phyloP scores from a whole-genome alignment of 2,329 filamentous ascomycete genomes.

The Hirsutella thompsonii region DNA sequence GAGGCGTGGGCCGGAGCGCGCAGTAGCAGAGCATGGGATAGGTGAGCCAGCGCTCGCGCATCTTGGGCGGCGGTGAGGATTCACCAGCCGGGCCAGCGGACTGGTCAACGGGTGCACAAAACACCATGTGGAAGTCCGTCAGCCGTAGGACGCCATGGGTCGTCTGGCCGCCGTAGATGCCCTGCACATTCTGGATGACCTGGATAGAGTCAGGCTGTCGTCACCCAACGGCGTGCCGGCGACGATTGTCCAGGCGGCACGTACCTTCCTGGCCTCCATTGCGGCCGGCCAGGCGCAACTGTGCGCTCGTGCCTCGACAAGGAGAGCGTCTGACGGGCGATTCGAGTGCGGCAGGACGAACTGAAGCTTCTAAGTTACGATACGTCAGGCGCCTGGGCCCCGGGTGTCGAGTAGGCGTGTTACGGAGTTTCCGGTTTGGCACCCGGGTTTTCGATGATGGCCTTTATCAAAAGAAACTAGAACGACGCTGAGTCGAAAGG shows the following conservation, averaged over 20 bases:
- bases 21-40: constrained; percentile 85
- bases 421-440: too few species aligned
- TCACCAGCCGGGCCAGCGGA: constrained; percentile 10
- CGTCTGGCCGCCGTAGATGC: constrained; percentile 44
- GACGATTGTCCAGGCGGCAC: constrained; percentile 3
- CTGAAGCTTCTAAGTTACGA: too few species aligned
- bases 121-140: constrained; percentile 49
- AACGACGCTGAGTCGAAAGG: too few species aligned
- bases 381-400: too few species aligned
- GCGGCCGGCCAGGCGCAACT: constrained; percentile 2
- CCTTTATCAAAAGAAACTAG: too few species aligned
- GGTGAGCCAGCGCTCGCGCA: constrained; percentile 76
- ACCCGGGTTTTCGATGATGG: too few species aligned
- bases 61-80: constrained; percentile 15
- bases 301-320: background rate
- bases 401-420: too few species aligned
- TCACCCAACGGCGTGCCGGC: background rate
- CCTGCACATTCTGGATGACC: constrained; percentile 45
- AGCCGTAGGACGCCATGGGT: constrained; percentile 45
- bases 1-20: constrained; percentile 60
- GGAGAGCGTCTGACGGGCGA: too few species aligned
- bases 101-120: constrained; percentile 29
- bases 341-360: too few species aligned
- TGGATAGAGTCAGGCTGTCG: constrained; percentile 10
- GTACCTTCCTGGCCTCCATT: constrained; percentile 31